Evolutionary conservation across 176 grass and related monocot species (phyloP), one percentile per base, ranked within the genome.

Genomic region (Triticum timopheevii): DNA sequence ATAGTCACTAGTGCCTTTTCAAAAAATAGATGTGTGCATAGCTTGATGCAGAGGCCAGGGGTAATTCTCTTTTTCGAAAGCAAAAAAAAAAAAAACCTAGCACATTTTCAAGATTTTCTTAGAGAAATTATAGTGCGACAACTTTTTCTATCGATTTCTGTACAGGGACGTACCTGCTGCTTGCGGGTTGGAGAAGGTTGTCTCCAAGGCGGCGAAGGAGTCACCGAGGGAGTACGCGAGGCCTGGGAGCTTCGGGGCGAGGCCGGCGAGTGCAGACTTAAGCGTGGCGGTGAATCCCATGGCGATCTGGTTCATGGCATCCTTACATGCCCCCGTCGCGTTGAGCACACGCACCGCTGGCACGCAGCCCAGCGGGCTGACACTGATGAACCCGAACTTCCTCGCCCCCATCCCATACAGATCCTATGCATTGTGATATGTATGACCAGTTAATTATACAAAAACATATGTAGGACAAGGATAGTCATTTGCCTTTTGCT

Each of bases 301-400:
- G 52, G 86, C 75, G 52, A 83, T 39, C 66, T 72, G 59, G 87
- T 89, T 88, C 50, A 89, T 0, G 38, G 20, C 76, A 6, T 86
- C 61, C 2, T 36, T 28, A 64, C 89, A 91, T 0, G 64, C 86
- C 31, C 86, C 90, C 0, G 42, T 63, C 2, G 70, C 13, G 76
- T 64, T 85, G 6, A 68, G 61, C 44, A 81, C 42, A 0, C 90
- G 77, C 73, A 70, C 77, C 0, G 3, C 0, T 6, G 90, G 90
- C 5, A 81, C 75, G 63, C 90, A 92, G 0, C 90, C 90, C 1
- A 92, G 62, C 0, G 77, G 86, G 0, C 86, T 82, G 1, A 92
- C 47, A 77, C 84, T 88, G 28, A 88, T 79, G 49, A 91, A n/a
- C n/a, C 56, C 89, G 0, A 91, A 49, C 77, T 91, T 91, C 77